Evolutionary conservation across 1,139 yeast genomes (phyloP).

Genomic region (Kodamaea anthophila): DNA sequence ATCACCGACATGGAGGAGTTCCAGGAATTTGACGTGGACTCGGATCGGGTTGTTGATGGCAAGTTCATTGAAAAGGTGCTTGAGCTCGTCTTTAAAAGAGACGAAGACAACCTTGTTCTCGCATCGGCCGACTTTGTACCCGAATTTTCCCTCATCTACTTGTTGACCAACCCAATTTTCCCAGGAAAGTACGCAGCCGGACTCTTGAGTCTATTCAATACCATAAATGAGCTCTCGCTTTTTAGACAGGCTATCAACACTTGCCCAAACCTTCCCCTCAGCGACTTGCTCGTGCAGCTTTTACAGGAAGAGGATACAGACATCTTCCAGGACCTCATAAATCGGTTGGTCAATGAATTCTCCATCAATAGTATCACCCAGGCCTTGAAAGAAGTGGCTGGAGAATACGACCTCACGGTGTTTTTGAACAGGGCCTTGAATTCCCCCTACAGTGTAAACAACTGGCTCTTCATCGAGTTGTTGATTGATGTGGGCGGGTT

Average conservation of each 20-base stretch:
- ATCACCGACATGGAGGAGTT: constrained; percentile 24
- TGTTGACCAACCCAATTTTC: constrained; percentile 81
- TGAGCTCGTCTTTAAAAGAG: constrained; percentile 31
- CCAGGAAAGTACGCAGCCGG: constrained; percentile 56
- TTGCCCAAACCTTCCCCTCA: constrained; percentile 61
- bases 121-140: constrained; percentile 35
- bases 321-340: constrained; percentile 62
- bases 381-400: constrained; percentile 18
- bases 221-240: constrained; percentile 46
- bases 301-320: constrained; percentile 49
- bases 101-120: constrained; percentile 12
- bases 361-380: constrained; percentile 42
- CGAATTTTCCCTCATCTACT: constrained; percentile 58
- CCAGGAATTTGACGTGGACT: constrained; percentile 53
- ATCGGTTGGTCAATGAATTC: constrained; percentile 59
- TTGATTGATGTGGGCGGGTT: constrained; percentile 71
- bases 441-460: constrained; percentile 29
- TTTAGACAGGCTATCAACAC: constrained; percentile 78
- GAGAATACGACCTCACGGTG: constrained; percentile 32
- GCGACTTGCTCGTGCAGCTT: constrained; percentile 58
- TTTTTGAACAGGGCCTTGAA: constrained; percentile 29
- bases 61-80: constrained; percentile 48
- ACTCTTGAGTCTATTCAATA: constrained; percentile 42
- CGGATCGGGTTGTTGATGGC: constrained; percentile 63
- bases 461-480: constrained; percentile 56